Base-by-base conservation (phyloP, 2,329 filamentous ascomycete genomes). In the Aureobasidium sp. region DNA sequence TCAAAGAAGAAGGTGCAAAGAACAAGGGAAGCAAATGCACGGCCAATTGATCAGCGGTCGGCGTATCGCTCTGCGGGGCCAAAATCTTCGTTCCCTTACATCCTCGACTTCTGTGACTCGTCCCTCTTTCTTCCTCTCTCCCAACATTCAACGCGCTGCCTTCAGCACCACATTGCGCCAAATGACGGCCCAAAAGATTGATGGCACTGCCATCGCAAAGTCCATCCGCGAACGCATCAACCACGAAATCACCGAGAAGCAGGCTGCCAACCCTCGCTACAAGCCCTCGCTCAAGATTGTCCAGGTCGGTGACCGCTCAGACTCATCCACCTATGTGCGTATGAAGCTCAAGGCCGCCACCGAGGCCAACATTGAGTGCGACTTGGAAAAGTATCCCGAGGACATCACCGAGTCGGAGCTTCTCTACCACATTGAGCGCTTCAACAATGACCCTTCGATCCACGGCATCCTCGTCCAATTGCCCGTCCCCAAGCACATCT, bases 271-370 rank as follows among this genome's bases (percentile, higher is more conserved):
- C 74, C 89, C 93, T 44, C 84, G 91, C 69, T 99, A 91, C 81
- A 87, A 87, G 78, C 94, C 94, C 58, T 89, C 84, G 67, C 82
- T 99, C 74, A 94, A 91, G 75, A 99, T 99, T 75, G 88, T 99
- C 68, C 94, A 99, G 84, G 94, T 99, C 69, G 94, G 92, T 73
- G 89, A 92, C 75, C 87, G 94, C 70, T 90, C 90, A 68, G 94
- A 99, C 79, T 97, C 92, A 41, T 88, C 90, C 72, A 97, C 93
- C 58, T 99, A 99, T 89, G 93, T 99, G 77, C 92, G 92, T 78
- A 99, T 99, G 94, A 99, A 99, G 81, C 80, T 97, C 72, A 99
- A 97, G 83, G 94, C 94, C 67, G 94, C 94, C 63, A 82, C 90
- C 74, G 94, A 97, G 89, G 91, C 92, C 72, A 91, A 90, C 72